Base-by-base conservation (phyloP, 768 basidiomycete species). In the Chalciporus pseudorubinellus region DNA sequence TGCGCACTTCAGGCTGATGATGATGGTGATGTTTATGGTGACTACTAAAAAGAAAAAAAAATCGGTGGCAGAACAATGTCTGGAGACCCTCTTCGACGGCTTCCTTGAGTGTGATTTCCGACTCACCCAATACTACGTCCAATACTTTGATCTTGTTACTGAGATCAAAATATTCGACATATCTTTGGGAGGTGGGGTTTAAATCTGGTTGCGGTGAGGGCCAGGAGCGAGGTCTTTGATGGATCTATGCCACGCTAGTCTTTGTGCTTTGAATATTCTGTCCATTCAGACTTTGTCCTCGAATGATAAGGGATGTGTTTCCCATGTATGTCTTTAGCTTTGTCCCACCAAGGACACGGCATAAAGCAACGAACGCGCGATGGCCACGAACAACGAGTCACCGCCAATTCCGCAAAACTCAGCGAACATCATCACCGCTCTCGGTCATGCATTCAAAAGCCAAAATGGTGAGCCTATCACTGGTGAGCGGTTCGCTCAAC, bases 401-500 rank as follows among this genome's bases (percentile, higher is more conserved):
- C n/a, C 62, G 43, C 48, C 68, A 55, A 54, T 56, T 41, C 48
- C 61, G 33, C 59, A 68, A 57, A 70, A 57, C 65, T 67, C 67
- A 48, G 70, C 70, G 41, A 77, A 72, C 56, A 80, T 87, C 59
- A 83, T 86, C 59, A 79, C 74, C 26, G 80, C 81, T 4, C 78
- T 88, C 22, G 81, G 82, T 21, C 78, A 76, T 50, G 78, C 85
- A 12, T 79, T 87, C 63, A 86, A 85, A 65, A 70, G 61, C 29
- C 82, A 84, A 54, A 83, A 78, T 4, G 87, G 86, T 39, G 85
- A 85, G 40, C 68, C 74, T 29, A 70, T 84, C 49, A 73, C 81
- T 8, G 77, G 80, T 48, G 84, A 87, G 57, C 77, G 76, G 53
- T 80, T 88, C 56, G 83, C 86, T 0, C 77, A 81, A 51, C 74